Evolutionary conservation across 441 rosid species (phyloP), one percentile per base, ranked within the genome.

Genomic region (Viola pubescens): DNA sequence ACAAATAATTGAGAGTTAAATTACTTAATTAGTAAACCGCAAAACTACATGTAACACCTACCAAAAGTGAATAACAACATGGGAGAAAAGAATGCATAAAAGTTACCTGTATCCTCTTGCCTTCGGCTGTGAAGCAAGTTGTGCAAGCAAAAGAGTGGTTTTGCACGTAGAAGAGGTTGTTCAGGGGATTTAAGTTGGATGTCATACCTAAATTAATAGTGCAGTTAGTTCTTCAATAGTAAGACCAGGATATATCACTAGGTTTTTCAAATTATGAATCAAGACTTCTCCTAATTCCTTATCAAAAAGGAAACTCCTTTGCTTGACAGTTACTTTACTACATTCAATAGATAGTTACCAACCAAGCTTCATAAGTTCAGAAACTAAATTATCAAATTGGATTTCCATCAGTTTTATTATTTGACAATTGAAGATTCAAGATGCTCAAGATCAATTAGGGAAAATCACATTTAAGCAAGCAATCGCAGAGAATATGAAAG

Each of bases 91-190:
- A 43, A 47, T 37, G 9, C 3, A 10, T 26, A n/a, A 45, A 56
- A 42, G 5, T 52, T 82, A 90, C 99, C 99, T 64, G 77, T 58
- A 63, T 82, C 73, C 60, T 70, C 76, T 42, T 34, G 75, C 71
- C 71, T 88, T 68, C 99, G 82, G 79, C 83, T 72, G 67, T 80
- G 87, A 52, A 94, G 87, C 83, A 94, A 81, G 78, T 94, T 89
- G 78, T 64, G 95, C 81, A 89, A 69, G 62, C 9, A 50, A 82
- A 68, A 81, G 64, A 94, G 82, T 39, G 85, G 97, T 68, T 94
- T 94, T 64, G 82, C 88, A 34, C 16, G 91, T 69, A 90, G 79
- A 79, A 94, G 94, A 62, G 80, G 81, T 72, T 90, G 97, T 57
- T 38, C 50, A 26, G 97, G 95, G 73, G 70, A 67, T 70, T 80